phyloP scores from a whole-genome alignment of 208 protist species.

The Acanthamoeba quina region DNA sequence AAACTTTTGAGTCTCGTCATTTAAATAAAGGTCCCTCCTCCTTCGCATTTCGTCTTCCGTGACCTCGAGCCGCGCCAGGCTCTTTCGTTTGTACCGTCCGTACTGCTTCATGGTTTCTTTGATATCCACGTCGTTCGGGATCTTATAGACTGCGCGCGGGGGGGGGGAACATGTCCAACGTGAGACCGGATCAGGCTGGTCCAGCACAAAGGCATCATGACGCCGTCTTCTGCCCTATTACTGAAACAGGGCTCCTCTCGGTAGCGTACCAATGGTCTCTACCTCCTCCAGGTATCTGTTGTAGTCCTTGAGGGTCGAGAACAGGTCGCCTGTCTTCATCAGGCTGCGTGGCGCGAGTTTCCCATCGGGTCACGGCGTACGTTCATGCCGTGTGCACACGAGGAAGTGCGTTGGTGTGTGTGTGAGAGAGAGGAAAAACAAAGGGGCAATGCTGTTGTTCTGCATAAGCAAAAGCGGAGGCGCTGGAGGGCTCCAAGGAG shows the following conservation, averaged over 20 bases:
- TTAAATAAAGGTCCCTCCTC: neutral
- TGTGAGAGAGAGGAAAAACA: neutral
- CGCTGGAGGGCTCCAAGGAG: too few relatives aligned
- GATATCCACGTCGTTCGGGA: neutral
- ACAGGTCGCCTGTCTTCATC: slow-evolving; percentile 25
- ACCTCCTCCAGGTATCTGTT: neutral
- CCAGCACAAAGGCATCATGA: neutral
- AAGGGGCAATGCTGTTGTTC: too few relatives aligned
- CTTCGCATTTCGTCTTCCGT: neutral
- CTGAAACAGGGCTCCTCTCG: too few relatives aligned
- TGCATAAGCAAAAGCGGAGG: neutral
- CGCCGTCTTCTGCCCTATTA: too few relatives aligned
- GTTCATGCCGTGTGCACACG: neutral
- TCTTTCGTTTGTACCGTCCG: neutral
- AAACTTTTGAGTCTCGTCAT: neutral
- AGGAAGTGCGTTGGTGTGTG: neutral
- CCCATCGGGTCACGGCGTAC: too few relatives aligned
- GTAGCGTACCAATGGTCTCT: neutral
- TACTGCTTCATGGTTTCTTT: neutral
- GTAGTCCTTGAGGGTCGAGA: slow-evolving; percentile 10
- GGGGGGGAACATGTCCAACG: neutral
- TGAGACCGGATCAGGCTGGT: neutral
- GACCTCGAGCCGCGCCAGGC: neutral
- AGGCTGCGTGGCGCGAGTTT: neutral
- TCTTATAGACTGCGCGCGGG: slow-evolving; percentile 25